Evolutionary conservation across 495 filamentous ascomycete genomes (phyloP).

Genomic region (Evernia prunastri): DNA sequence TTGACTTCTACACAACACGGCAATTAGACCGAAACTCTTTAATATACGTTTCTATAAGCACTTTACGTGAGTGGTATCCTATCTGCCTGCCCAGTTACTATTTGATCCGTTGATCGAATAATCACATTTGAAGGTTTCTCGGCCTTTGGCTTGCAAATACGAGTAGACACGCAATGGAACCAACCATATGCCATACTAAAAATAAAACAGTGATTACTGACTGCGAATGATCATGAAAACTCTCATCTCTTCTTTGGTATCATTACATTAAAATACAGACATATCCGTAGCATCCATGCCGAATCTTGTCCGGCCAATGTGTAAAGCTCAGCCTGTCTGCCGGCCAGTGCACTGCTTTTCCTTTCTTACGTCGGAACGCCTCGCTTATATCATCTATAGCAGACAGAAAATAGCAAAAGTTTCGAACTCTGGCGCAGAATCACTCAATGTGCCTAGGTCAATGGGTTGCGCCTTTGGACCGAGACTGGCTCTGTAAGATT

Average conservation of each 20-base stretch:
- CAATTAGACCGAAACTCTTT: background rate
- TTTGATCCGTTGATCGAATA: background rate
- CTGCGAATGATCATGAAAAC: background rate
- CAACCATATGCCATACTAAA: background rate
- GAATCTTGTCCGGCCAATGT: background rate
- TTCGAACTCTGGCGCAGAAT: background rate
- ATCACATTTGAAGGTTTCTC: background rate
- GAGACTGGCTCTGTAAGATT: background rate
- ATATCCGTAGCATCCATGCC: background rate
- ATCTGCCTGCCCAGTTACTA: background rate
- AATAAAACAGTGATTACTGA: background rate
- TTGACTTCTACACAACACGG: background rate
- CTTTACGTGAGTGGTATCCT: background rate
- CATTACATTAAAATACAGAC: slow-evolving; percentile 13
- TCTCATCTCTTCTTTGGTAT: slow-evolving; percentile 4
- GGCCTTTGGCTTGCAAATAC: background rate
- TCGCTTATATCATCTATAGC: slow-evolving; percentile 14
- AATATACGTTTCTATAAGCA: background rate
- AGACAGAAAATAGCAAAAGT: background rate
- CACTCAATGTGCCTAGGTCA: background rate
- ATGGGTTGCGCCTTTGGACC: background rate
- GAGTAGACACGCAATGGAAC: too few species aligned
- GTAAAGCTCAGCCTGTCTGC: background rate
- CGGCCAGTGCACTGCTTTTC: slow-evolving; percentile 1
- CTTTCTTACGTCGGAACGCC: slow-evolving; percentile 9